These are phyloP conservation scores for Pseudocercospora macadamiae DNA, from an alignment of 2,329 filamentous ascomycete species.

Conservation along the genomic window DNA sequence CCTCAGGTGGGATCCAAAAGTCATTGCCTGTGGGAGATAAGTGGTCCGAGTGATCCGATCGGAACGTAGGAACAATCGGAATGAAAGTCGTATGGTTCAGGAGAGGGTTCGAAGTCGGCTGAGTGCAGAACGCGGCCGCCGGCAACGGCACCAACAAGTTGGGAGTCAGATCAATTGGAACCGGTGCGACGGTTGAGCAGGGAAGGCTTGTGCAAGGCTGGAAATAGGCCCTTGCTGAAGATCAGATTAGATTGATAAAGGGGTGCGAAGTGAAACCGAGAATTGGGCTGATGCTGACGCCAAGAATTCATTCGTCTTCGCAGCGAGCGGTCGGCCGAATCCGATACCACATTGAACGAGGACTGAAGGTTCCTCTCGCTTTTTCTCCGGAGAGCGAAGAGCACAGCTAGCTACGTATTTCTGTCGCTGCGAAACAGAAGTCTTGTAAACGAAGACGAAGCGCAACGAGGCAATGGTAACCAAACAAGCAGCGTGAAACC, in stretches of 20 bases:
- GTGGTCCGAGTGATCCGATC: too few relatives aligned
- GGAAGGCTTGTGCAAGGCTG: not conserved
- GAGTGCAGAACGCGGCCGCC: not conserved
- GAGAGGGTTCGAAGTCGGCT: too few relatives aligned
- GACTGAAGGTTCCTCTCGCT: too few relatives aligned
- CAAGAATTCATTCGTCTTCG: not conserved
- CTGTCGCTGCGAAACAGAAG: too few relatives aligned
- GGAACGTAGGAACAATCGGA: too few relatives aligned
- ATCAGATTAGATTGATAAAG: constrained; percentile 1
- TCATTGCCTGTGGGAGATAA: too few relatives aligned
- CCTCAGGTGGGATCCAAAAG: too few relatives aligned
- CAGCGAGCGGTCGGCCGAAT: not conserved
- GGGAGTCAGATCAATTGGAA: not conserved
- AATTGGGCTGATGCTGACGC: not conserved
- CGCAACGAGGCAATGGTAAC: not conserved
- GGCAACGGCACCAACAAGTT: not conserved
- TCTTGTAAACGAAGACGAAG: not conserved
- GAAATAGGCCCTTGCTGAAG: not conserved
- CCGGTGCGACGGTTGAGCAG: not conserved
- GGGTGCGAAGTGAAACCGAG: not conserved
- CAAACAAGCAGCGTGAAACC: not conserved
- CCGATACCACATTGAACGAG: not conserved
- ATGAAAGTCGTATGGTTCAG: too few relatives aligned
- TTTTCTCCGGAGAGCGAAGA: not conserved
- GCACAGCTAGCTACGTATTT: too few relatives aligned